These are phyloP conservation scores for Mycena amicta DNA, from an alignment of 768 basidiomycete genomes.

Conservation along the genomic window DNA sequence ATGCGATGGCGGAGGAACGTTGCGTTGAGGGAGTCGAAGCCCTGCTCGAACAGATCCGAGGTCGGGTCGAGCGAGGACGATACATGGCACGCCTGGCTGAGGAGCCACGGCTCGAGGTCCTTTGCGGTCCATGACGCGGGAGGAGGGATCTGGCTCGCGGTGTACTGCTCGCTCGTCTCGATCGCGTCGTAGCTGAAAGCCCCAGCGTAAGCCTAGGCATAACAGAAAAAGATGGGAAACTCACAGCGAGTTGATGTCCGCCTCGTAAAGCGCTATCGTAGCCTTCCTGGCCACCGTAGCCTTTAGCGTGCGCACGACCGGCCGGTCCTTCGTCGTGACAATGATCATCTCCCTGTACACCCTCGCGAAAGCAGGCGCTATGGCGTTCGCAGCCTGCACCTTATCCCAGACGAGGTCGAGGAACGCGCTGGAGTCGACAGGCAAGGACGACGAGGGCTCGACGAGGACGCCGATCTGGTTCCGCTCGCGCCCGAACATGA, in stretches of 20 bases:
- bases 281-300: constrained; percentile 49
- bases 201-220: background rate
- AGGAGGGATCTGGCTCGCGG: constrained; percentile 15
- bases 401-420: constrained; percentile 28
- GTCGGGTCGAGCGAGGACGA: constrained; percentile 16
- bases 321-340: constrained; percentile 38
- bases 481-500: background rate
- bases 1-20: constrained; percentile 43
- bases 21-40: constrained; percentile 41
- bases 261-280: constrained; percentile 38
- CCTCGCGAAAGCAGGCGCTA: constrained; percentile 44
- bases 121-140: constrained; percentile 22
- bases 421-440: background rate
- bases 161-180: constrained; percentile 24
- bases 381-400: constrained; percentile 45
- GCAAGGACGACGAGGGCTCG: constrained; percentile 26
- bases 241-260: background rate
- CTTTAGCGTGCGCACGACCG: constrained; percentile 47
- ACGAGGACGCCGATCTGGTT: constrained; percentile 22
- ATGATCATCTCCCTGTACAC: constrained; percentile 56
- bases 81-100: constrained; percentile 22
- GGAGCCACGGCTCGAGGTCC: constrained; percentile 26
- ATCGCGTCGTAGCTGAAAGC: constrained; percentile 27
- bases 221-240: constrained; percentile 8
- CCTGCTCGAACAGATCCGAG: constrained; percentile 35